A percentile compares a stretch with the other conserved stretches of the same genome.
Evolutionary conservation across 345 rosid genomes (phyloP).

Genomic region (Geranium rotundifolium): DNA sequence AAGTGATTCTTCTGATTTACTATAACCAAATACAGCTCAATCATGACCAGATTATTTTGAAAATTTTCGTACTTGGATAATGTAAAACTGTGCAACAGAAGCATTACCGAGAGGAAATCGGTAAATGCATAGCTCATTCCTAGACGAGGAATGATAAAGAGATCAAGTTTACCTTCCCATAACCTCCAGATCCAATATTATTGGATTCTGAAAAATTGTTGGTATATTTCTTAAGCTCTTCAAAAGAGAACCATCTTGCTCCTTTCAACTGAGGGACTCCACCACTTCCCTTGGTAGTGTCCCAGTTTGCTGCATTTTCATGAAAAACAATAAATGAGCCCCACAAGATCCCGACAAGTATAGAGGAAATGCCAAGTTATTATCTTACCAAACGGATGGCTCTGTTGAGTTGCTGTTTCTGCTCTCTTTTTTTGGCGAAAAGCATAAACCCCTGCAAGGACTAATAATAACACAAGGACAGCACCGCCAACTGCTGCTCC

Average conservation of each 20-base stretch:
- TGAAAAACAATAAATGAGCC: background rate
- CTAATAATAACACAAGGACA: constrained; percentile 38
- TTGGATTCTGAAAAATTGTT: constrained; percentile 61
- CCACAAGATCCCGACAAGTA: background rate
- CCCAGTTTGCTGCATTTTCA: constrained; percentile 56
- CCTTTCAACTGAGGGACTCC: constrained; percentile 66
- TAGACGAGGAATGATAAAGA: background rate
- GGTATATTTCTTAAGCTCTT: constrained; percentile 60
- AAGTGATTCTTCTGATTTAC: too few relatives aligned
- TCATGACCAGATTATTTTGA: too few relatives aligned
- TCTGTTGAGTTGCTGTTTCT: constrained; percentile 41
- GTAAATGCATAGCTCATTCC: too few relatives aligned
- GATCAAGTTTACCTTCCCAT: constrained; percentile 55
- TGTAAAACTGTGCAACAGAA: too few relatives aligned
- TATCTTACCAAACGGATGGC: constrained; percentile 61
- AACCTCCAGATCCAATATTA: constrained; percentile 76
- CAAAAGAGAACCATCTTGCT: constrained; percentile 59
- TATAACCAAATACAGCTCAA: too few relatives aligned
- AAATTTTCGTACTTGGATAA: too few relatives aligned
- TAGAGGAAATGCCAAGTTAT: background rate
- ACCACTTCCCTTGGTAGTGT: constrained; percentile 37
- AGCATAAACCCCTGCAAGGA: constrained; percentile 59
- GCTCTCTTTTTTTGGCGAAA: constrained; percentile 65
- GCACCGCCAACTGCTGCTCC: constrained; percentile 64
- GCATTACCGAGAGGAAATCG: too few relatives aligned